Base-by-base conservation (phyloP, 1,284 basidiomycete species). In the Puccinia coronata region DNA sequence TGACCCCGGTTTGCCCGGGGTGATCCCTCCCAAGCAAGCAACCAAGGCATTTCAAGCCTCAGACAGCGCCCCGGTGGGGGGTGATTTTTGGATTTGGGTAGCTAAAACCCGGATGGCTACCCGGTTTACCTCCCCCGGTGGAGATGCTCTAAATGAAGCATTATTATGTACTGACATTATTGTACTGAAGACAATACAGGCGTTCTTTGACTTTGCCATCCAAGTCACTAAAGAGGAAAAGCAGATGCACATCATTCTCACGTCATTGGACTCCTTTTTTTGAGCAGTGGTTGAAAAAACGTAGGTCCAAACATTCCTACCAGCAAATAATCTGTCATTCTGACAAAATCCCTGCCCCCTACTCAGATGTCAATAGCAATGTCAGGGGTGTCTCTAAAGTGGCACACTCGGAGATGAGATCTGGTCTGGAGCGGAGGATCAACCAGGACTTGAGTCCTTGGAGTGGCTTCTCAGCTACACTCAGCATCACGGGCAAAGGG, bases 191-290 rank as follows among this genome's bases (percentile, higher is more conserved):
- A 57, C 2, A 25, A 57, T 57, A 4, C 55, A 57, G 55, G 55
- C n/a, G n/a, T 57, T 57, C 55, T 25, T 57, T 25, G 55, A 57
- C 55, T 57, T 57, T 57, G 55, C 55, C 55, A 25, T 57, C n/a
- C 55, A 57, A 57, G 14, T 57, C 55, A 57, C 55, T 12, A 57
- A 57, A 12, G 8, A 57, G 55, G 55, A 57, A 12, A 25, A 25
- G 20, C n/a, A 57, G n/a, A 57, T 57, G 55, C 55, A 57, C n/a
- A 57, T 57, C n/a, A 57, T 57, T 57, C 55, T 57, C n/a, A 57
- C 55, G 1, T 57, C 55, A 57, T 57, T 25, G 5, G 55, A 57
- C 55, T 57, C n/a, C 1, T 57, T 57, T 25, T 53, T 57, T 57
- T 43, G 55, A 57, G 55, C 2, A 25, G 12, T 57, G 55, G 55